Percentiles rank a stretch among this genome's conserved stretches.
Conservation (phyloP, 148 eudicot genomes). For the Simmondsia chinensis region DNA sequence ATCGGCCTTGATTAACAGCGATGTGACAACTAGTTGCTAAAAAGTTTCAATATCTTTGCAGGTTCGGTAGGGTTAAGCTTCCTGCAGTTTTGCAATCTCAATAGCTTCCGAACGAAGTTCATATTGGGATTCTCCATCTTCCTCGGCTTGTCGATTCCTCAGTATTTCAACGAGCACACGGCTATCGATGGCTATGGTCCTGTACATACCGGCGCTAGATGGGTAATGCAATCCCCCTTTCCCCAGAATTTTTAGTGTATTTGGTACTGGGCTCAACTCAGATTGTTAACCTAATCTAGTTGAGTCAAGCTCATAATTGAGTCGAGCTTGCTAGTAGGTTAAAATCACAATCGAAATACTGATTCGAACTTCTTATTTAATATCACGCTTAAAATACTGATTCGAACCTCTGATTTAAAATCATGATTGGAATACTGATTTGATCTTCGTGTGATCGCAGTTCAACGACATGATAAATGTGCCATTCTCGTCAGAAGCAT, state of each 20-base stretch:
- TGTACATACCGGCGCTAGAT: conserved; percentile 69
- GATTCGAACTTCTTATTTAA: too few species aligned
- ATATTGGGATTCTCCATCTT: conserved; percentile 76
- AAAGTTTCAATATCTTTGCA: too few species aligned
- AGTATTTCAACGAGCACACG: conserved; percentile 76
- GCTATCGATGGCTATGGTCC: conserved; percentile 75
- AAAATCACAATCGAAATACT: too few species aligned
- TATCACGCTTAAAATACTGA: too few species aligned
- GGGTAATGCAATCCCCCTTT: conserved; percentile 77
- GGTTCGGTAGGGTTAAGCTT: conserved; percentile 83
- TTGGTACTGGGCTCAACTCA: too few species aligned
- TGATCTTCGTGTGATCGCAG: too few species aligned
- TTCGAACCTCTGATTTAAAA: too few species aligned
- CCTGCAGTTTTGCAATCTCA: conserved; percentile 92
- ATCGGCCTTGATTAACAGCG: neutral
- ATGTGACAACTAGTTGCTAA: neutral
- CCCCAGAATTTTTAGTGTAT: too few species aligned
- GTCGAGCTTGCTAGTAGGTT: too few species aligned
- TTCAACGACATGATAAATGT: conserved; percentile 86
- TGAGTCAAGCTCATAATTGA: too few species aligned
- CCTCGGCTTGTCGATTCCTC: conserved; percentile 78
- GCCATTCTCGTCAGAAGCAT: conserved; percentile 87
- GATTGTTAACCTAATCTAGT: too few species aligned
- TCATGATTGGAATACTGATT: too few species aligned
- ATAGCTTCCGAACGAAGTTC: conserved; percentile 91